A percentile compares a stretch with the other conserved stretches of the same genome.
Conservation (phyloP, 805 yeast genomes). For the Metschnikowia baotianmanensis region DNA sequence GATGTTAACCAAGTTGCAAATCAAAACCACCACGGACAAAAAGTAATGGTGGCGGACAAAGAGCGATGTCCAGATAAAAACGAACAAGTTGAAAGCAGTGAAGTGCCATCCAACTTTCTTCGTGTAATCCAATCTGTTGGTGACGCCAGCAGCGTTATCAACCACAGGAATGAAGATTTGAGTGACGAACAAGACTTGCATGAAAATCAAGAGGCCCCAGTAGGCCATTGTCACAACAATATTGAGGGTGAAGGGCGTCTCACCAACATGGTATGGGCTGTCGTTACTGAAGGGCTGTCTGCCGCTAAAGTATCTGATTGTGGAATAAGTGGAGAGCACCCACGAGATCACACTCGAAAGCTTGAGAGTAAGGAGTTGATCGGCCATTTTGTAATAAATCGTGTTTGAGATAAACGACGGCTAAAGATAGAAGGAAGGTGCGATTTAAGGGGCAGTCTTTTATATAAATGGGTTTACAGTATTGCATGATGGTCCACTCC, state of each 20-base stretch:
- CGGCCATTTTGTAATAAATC: conserved; percentile 8
- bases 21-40: conserved; percentile 54
- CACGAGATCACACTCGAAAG: conserved; percentile 52
- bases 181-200: conserved; percentile 51
- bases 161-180: conserved; percentile 42
- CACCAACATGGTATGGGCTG: conserved; percentile 49
- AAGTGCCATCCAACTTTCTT: conserved; percentile 58
- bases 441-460: too few species aligned
- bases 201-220: conserved; percentile 54
- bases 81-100: conserved; percentile 55
- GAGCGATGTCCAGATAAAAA: conserved; percentile 61
- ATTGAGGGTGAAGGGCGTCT: conserved; percentile 72
- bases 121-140: conserved; percentile 26
- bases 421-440: too few species aligned
- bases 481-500: conserved; percentile 3
- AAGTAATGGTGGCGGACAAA: conserved; percentile 61
- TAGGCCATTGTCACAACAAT: conserved; percentile 47
- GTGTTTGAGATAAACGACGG: too few species aligned
- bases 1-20: conserved; percentile 60
- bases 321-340: conserved; percentile 54
- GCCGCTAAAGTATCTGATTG: conserved; percentile 56
- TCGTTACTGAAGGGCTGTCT: conserved; percentile 46
- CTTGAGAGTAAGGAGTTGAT: conserved; percentile 32
- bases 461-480: conserved; percentile 5
- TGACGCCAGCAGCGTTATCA: conserved; percentile 14